These are phyloP conservation scores for Aspergillus nomiae DNA, from an alignment of 2,329 filamentous ascomycete species.

Conservation along the genomic window DNA sequence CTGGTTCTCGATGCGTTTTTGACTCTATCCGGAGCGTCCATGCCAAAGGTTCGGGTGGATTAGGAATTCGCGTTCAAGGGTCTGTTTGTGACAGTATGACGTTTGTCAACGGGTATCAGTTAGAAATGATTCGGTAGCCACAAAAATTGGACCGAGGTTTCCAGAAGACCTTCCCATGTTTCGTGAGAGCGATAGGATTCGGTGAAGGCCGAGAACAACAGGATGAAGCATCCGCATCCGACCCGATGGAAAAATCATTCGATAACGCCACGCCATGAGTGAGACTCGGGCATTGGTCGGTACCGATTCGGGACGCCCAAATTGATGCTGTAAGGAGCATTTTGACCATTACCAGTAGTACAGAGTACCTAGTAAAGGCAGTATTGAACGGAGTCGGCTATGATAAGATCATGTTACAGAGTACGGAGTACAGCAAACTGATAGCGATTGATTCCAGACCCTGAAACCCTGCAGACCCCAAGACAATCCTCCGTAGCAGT, in stretches of 20 bases:
- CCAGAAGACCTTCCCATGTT: not conserved
- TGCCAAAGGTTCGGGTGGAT: constrained; percentile 12
- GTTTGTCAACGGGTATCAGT: not conserved
- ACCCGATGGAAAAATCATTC: not conserved
- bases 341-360: not conserved
- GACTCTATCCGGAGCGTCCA: not conserved
- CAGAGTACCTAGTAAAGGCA: not conserved
- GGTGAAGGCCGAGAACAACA: not conserved
- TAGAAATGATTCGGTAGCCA: not conserved
- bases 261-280: not conserved
- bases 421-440: not conserved
- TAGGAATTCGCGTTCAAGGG: not conserved
- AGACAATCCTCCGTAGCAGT: not conserved
- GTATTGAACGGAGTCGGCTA: not conserved
- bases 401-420: not conserved
- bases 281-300: not conserved
- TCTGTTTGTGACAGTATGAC: constrained; percentile 15
- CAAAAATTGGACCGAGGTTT: not conserved
- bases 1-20: not conserved
- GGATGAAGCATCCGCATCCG: not conserved
- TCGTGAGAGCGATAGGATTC: not conserved
- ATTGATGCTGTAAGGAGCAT: not conserved
- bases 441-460: not conserved
- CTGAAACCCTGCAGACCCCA: not conserved
- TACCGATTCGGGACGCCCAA: not conserved